Base-by-base conservation (phyloP, 2,329 filamentous ascomycete genomes). In the Pseudogymnoascus sp. region DNA sequence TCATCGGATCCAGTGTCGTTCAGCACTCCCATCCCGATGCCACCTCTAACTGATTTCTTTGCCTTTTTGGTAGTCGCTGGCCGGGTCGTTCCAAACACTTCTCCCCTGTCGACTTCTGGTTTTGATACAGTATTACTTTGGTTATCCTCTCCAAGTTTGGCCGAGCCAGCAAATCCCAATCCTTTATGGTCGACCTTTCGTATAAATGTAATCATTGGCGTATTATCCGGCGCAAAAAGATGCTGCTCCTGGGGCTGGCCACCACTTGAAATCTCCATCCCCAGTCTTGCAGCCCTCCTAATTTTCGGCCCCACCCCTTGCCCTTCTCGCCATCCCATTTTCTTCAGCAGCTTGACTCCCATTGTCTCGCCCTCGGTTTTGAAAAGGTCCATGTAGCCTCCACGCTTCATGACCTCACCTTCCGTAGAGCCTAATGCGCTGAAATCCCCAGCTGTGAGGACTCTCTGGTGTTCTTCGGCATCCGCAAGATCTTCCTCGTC, bases 1-100 rank as follows among this genome's bases (percentile, higher is more conserved):
- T 97, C 92, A 66, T 97, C 94, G 4, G 93, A 97, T 9, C 91
- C 92, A 18, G 87, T 94, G 66, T 97, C 93, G 68, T 97, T 97
- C 50, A 97, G 75, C 1, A 97, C 80, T 0, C 93, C 93, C 12
- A 96, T 87, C 0, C 93, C 93, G 65, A 97, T 90, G 0, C 89
- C 90, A 2, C 88, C 84, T 59, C 80, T 80, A 1, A 68, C 71
- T 62, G 70, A 75, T 62, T 77, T 76, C 68, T 72, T 74, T 69
- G 86, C 88, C 61, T 84, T 82, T 60, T 78, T 80, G 16, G 60
- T 57, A 3, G 50, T 25, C 12, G 59, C 22, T 22, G 62, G 62
- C 28, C 64, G 65, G 12, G 68, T 18, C 20, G 65, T 43, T 60
- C 63, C 59, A 35, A 62, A 66, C n/a, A 79, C 77, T 5, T 79